Conservation (phyloP, 1,284 basidiomycete genomes). For the Ganoderma boninense region DNA sequence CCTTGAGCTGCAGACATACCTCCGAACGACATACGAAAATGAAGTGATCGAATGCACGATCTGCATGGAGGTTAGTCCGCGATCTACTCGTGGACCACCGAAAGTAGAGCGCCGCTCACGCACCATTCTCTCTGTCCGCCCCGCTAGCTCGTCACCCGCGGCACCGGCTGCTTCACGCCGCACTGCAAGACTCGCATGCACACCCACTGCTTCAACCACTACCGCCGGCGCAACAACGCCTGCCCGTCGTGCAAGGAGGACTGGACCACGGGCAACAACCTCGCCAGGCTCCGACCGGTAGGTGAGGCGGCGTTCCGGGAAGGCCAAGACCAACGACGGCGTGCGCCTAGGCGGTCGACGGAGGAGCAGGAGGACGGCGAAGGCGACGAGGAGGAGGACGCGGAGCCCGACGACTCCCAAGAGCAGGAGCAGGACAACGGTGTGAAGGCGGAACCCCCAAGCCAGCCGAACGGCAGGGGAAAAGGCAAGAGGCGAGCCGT, state of each 20-base stretch:
- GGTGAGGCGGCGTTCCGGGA: slow-evolving; percentile 72
- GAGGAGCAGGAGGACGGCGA: slow-evolving; percentile 51
- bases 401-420: slow-evolving; percentile 49
- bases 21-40: slow-evolving; percentile 78
- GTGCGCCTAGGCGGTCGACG: slow-evolving; percentile 45
- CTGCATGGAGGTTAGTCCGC: slow-evolving; percentile 69
- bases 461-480: slow-evolving; percentile 38
- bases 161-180: slow-evolving; percentile 66
- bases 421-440: slow-evolving; percentile 52
- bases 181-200: slow-evolving; percentile 78
- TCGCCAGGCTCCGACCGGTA: slow-evolving; percentile 55
- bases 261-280: slow-evolving; percentile 61
- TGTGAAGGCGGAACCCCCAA: slow-evolving; percentile 41
- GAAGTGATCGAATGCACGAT: slow-evolving; percentile 77
- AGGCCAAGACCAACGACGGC: slow-evolving; percentile 62
- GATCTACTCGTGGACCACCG: background rate
- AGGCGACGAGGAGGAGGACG: slow-evolving; percentile 53
- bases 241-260: slow-evolving; percentile 67
- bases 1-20: slow-evolving; percentile 78
- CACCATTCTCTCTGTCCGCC: background rate
- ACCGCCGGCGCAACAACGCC: slow-evolving; percentile 47
- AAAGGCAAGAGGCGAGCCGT: slow-evolving; percentile 41
- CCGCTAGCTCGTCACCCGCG: slow-evolving; percentile 69
- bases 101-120: background rate
- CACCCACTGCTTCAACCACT: slow-evolving; percentile 66